These are phyloP conservation scores for Penicillium diatomitis DNA, from an alignment of 495 filamentous ascomycete species.

Conservation along the genomic window DNA sequence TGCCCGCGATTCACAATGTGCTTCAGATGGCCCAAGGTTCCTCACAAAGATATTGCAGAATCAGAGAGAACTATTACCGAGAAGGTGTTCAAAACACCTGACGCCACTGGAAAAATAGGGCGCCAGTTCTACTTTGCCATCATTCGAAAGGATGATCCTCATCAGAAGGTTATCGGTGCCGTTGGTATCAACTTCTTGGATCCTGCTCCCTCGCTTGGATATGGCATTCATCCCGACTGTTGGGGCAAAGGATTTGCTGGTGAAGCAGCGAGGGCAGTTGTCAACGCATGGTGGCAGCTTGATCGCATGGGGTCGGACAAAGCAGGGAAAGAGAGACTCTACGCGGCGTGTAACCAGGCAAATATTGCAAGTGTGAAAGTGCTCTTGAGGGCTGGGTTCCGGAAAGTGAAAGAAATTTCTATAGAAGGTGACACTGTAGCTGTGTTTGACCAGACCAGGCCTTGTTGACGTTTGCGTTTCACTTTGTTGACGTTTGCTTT, in stretches of 20 bases:
- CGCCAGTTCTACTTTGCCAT: conserved; percentile 17
- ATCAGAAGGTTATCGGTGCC: conserved; percentile 11
- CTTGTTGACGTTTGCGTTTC: background rate
- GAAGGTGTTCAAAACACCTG: conserved; percentile 16
- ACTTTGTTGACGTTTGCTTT: too few species aligned
- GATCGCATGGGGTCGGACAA: background rate
- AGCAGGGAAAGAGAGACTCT: conserved; percentile 8
- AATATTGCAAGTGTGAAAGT: conserved; percentile 18
- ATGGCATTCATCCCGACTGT: conserved; percentile 17
- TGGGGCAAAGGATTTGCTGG: conserved; percentile 15
- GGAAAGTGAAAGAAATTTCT: conserved; percentile 5
- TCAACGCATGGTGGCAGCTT: conserved; percentile 19
- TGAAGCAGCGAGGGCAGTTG: conserved; percentile 13
- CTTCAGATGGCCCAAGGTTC: conserved; percentile 12
- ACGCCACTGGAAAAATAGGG: conserved; percentile 14
- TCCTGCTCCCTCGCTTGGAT: conserved; percentile 20
- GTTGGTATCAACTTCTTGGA: conserved; percentile 16
- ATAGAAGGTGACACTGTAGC: conserved; percentile 13
- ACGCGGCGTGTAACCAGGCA: conserved; percentile 13
- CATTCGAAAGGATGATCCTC: conserved; percentile 8
- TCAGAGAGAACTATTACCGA: conserved; percentile 11
- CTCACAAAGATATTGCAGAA: conserved; percentile 12
- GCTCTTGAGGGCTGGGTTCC: conserved; percentile 14
- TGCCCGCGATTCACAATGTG: too few species aligned
- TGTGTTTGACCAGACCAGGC: conserved; percentile 6